Evolutionary conservation across 2,329 filamentous ascomycete species (phyloP).

Genomic region (Scedosporium apiospermum): DNA sequence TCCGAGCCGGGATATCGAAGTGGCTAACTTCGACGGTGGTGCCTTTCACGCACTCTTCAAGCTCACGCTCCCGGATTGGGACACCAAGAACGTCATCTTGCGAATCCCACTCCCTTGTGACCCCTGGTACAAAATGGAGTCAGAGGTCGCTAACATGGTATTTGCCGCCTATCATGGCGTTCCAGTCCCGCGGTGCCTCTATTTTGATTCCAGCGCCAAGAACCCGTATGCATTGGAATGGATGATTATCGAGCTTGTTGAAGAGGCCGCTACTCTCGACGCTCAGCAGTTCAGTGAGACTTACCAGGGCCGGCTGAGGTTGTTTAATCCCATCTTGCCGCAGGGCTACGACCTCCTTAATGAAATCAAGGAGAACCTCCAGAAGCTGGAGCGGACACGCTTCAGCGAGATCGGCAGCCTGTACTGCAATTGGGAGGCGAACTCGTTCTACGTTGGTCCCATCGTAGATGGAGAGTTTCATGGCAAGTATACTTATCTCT

Average conservation of each 20-base stretch:
- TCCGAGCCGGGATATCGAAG: background rate
- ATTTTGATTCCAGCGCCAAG: constrained; percentile 10
- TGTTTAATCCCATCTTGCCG: background rate
- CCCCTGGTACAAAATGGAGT: constrained; percentile 8
- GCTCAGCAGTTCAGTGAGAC: background rate
- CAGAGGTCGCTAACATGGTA: constrained; percentile 12
- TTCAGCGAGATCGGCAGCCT: constrained; percentile 9
- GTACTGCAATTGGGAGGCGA: constrained; percentile 6
- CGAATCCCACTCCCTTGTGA: constrained; percentile 8
- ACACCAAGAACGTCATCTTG: constrained; percentile 6
- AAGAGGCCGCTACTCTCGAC: background rate
- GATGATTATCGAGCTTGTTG: constrained; percentile 9
- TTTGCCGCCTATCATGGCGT: constrained; percentile 1
- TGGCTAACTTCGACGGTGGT: background rate
- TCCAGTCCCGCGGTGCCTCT: constrained; percentile 4
- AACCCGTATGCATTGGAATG: constrained; percentile 11
- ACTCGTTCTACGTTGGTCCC: constrained; percentile 7
- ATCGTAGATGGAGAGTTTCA: constrained; percentile 1
- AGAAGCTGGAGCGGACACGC: background rate
- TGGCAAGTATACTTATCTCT: background rate
- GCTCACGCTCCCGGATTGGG: background rate
- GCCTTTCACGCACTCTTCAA: constrained; percentile 10
- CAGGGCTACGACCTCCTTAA: background rate
- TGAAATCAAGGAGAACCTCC: background rate
- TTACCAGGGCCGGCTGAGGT: no score